These are phyloP conservation scores for Verbena officinalis DNA, from an alignment of 257 asterid genomes.

Conservation along the genomic window DNA sequence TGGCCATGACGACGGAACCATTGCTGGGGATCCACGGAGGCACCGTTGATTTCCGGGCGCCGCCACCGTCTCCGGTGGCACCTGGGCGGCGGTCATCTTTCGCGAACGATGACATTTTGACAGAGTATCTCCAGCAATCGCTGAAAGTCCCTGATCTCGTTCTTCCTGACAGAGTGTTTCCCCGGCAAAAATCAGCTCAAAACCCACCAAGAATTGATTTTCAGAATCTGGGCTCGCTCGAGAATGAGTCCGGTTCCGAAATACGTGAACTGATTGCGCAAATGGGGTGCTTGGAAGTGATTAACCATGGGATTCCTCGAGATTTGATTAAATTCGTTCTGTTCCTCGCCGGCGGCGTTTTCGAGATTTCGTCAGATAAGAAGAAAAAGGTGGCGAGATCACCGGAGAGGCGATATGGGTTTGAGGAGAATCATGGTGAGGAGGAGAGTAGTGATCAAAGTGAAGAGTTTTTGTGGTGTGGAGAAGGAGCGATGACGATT, in stretches of 20 bases:
- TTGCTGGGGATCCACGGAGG: conserved; percentile 34
- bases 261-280: conserved; percentile 44
- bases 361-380: conserved; percentile 54
- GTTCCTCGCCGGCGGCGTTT: conserved; percentile 54
- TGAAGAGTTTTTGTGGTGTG: conserved; percentile 83
- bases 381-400: conserved; percentile 51
- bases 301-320: conserved; percentile 66
- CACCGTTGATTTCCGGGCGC: conserved; percentile 76
- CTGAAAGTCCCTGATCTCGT: conserved; percentile 74
- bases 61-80: conserved; percentile 93
- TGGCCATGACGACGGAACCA: conserved; percentile 56
- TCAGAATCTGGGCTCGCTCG: conserved; percentile 29
- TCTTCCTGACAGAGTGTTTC: conserved; percentile 74
- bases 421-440: conserved; percentile 71
- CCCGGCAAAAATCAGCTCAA: conserved; percentile 54
- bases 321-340: conserved; percentile 55
- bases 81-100: conserved; percentile 62
- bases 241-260: conserved; percentile 26
- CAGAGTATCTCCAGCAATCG: conserved; percentile 68
- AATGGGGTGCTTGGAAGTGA: conserved; percentile 72
- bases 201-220: conserved; percentile 62
- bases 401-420: conserved; percentile 62
- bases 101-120: conserved; percentile 62
- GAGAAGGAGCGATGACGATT: conserved; percentile 44
- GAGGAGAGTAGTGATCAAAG: conserved; percentile 47